Conservation (phyloP, 768 basidiomycete species). For the Kondoa malvinella region DNA sequence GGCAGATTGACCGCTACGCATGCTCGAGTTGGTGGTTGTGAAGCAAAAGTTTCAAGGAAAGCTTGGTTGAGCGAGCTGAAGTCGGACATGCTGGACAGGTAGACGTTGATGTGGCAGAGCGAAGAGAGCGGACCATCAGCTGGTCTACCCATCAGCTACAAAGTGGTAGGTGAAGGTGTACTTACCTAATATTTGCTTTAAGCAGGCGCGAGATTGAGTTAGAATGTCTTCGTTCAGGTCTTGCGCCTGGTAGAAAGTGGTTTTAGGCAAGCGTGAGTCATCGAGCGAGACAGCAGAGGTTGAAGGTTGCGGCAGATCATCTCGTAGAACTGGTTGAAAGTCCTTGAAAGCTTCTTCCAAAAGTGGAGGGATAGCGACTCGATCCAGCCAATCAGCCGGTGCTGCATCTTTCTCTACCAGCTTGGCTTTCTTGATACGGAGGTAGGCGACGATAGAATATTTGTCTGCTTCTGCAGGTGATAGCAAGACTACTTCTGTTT, state of each 20-base stretch:
- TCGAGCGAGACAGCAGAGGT: no score
- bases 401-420: conserved; percentile 42
- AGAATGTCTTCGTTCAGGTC: background rate
- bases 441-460: conserved; percentile 77
- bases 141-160: conserved; percentile 27
- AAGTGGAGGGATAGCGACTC: conserved; percentile 38
- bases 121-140: conserved; percentile 46
- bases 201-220: conserved; percentile 47
- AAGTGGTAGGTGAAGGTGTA: background rate
- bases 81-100: conserved; percentile 56
- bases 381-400: background rate
- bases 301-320: no score
- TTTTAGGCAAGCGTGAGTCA: no score
- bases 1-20: conserved; percentile 70
- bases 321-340: no score
- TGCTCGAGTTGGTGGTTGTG: conserved; percentile 83
- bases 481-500: conserved; percentile 14
- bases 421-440: conserved; percentile 55
- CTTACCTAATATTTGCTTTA: conserved; percentile 48
- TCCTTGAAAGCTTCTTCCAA: conserved; percentile 36
- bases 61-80: conserved; percentile 61
- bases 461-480: conserved; percentile 32
- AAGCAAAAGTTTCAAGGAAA: conserved; percentile 68
- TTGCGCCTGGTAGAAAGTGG: background rate
- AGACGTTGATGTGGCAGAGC: conserved; percentile 61